Conservation (phyloP, 75 land plant species). For the Selaginella moellendorffii region DNA sequence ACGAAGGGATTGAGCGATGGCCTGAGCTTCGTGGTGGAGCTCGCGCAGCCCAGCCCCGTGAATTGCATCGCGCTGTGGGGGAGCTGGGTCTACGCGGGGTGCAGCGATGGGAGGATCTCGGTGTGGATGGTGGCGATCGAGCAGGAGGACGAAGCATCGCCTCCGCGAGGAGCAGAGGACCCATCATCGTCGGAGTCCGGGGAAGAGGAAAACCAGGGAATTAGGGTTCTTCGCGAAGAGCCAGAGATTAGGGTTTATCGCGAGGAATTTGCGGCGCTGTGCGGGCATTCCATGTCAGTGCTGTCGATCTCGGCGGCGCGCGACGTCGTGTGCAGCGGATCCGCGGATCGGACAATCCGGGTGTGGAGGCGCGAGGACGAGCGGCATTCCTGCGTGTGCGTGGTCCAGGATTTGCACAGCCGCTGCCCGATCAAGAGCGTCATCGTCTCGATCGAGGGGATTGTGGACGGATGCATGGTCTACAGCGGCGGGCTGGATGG, state of each 20-base stretch:
- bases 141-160: too few species aligned
- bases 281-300: slow-evolving; percentile 12
- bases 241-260: too few species aligned
- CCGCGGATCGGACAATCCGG: slow-evolving; percentile 14
- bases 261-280: background rate
- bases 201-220: too few species aligned
- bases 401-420: background rate
- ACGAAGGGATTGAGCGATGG: background rate
- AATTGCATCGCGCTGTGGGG: background rate
- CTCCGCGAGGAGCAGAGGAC: too few species aligned
- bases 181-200: too few species aligned
- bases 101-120: background rate
- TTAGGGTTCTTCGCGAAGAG: too few species aligned
- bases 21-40: background rate
- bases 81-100: background rate
- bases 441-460: background rate
- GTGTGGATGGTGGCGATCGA: background rate
- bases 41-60: background rate
- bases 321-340: slow-evolving; percentile 12
- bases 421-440: background rate
- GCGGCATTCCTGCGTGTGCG: background rate
- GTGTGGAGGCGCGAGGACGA: slow-evolving; percentile 9
- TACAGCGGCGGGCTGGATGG: background rate
- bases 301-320: background rate
- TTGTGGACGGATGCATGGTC: background rate